Conservation (phyloP, 2,329 filamentous ascomycete species). For the Cytospora mali region DNA sequence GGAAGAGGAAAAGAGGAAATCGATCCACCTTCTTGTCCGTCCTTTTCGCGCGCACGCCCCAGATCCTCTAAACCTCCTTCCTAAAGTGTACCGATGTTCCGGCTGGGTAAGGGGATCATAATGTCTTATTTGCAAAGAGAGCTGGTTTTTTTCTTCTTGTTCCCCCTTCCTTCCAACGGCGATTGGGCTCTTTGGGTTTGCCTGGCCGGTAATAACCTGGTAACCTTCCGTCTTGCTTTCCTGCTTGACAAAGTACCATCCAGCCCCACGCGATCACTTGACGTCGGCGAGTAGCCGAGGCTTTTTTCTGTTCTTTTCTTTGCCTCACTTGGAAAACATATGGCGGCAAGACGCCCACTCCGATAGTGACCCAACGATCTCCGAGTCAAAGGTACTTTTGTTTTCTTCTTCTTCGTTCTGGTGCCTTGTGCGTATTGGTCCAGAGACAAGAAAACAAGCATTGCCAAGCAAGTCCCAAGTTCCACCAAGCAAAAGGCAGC, state of each 20-base stretch:
- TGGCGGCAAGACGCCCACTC: background rate
- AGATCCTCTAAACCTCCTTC: conserved; percentile 20
- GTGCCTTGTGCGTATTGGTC: background rate
- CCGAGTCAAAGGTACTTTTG: background rate
- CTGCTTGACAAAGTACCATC: background rate
- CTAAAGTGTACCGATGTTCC: conserved; percentile 12
- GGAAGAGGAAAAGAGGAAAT: background rate
- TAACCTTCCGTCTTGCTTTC: background rate
- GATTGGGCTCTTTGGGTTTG: background rate
- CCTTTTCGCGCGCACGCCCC: background rate
- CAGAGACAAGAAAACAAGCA: background rate
- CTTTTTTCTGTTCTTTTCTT: background rate
- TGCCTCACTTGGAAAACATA: background rate
- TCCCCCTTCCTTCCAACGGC: too few relatives aligned
- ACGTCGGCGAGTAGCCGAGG: background rate
- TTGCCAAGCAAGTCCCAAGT: background rate
- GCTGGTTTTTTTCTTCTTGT: too few relatives aligned
- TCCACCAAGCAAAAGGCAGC: background rate
- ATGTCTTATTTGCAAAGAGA: background rate
- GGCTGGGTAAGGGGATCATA: conserved; percentile 4
- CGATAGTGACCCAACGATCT: background rate
- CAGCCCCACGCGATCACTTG: background rate
- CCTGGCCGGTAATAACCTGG: background rate
- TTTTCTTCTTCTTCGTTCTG: background rate
- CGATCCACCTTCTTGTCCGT: background rate